Evolutionary conservation across 2,329 filamentous ascomycete species (phyloP), one percentile per base, ranked within the genome.

Genomic region (Aspergillus amoenus): DNA sequence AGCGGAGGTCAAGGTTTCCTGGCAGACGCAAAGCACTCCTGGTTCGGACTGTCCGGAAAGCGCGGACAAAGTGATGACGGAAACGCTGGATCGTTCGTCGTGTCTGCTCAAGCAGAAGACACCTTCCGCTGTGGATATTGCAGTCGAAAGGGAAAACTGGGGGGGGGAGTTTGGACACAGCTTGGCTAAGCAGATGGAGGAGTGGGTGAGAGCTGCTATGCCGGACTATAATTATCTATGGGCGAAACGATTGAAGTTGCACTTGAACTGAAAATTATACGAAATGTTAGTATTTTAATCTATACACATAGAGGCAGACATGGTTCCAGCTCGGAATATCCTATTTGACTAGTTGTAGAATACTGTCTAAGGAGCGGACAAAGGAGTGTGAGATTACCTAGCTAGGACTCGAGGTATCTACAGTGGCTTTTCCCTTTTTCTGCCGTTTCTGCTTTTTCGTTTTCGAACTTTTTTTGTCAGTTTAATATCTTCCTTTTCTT

Each of bases 211-310:
- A 39, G 65, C 65, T 30, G 69, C 73, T 1, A 75, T 77, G 73
- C 65, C 68, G 18, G 73, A 77, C 52, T 78, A 78, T 63, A 70
- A 74, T 58, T 77, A 70, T 58, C 51, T 78, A 50, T 70, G 65
- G 57, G 68, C 60, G 4, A 56, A 61, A 11, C 57, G 65, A 2
- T 24, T 24, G 22, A 24, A 24, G 3, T 24, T 24, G 22, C 22
- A 24, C 6, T 24, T 24, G 22, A 24, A 24, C 22, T 24, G 22
- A 24, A 24, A 24, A 6, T 3, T 1, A 24, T 6, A 4, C 22
- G 22, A 24, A 24, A 4, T 24, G 22, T 24, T 24, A 24, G 22
- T 24, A 24, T 18, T 18, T 18, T 18, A 18, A 18, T 18, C 18
- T 18, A 18, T 18, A 18, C 2, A 18, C 18, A 18, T 2, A 18